Evolutionary conservation across 345 rosid genomes (phyloP).

Genomic region (Dimocarpus longan): DNA sequence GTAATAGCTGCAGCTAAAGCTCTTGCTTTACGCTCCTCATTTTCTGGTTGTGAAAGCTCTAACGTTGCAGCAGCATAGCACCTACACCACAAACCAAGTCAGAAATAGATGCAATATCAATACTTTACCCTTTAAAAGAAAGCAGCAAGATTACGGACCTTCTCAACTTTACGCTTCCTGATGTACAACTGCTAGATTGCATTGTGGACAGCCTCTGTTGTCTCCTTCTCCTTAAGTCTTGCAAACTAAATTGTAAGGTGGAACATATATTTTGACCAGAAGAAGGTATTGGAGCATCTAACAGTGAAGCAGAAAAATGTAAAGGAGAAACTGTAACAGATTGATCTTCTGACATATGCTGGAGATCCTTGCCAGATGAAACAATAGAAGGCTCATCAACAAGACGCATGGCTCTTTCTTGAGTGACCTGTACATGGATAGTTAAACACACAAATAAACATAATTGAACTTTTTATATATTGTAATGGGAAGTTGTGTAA

Average conservation of each 20-base stretch:
- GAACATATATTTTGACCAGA: conserved; percentile 58
- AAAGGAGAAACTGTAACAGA: conserved; percentile 37
- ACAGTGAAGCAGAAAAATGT: conserved; percentile 36
- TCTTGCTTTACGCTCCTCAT: conserved; percentile 77
- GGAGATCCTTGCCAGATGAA: conserved; percentile 35
- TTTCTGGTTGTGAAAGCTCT: conserved; percentile 77
- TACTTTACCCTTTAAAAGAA: conserved; percentile 12
- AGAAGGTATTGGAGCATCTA: conserved; percentile 51
- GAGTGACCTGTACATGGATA: conserved; percentile 39
- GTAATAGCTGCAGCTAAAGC: conserved; percentile 87
- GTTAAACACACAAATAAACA: conserved; percentile 26
- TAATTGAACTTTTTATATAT: background rate
- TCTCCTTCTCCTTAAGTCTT: conserved; percentile 66
- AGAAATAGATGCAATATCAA: conserved; percentile 9
- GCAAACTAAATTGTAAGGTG: conserved; percentile 69
- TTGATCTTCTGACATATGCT: conserved; percentile 37
- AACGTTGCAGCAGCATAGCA: conserved; percentile 85
- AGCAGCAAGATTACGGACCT: conserved; percentile 38
- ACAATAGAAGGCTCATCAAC: conserved; percentile 36
- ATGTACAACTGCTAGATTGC: conserved; percentile 37
- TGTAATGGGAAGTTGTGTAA: background rate
- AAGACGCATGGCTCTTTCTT: conserved; percentile 33
- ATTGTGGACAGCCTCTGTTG: conserved; percentile 58
- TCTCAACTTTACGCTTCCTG: conserved; percentile 45
- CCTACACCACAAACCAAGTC: conserved; percentile 40